These are phyloP conservation scores for Paecilomyces variotii DNA, from an alignment of 2,329 filamentous ascomycete species.

Conservation along the genomic window DNA sequence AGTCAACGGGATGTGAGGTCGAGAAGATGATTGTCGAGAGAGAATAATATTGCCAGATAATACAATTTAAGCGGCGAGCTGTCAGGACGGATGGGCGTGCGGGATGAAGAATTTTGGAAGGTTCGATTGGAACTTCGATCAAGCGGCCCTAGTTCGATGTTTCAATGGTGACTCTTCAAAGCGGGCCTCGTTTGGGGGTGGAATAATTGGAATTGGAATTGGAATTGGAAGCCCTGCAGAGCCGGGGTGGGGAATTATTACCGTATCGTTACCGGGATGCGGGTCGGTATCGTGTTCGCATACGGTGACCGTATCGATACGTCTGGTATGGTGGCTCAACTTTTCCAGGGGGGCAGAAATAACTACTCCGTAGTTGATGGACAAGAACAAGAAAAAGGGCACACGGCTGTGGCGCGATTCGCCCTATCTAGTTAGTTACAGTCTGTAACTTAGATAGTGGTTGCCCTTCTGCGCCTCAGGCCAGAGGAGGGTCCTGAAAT, in stretches of 20 bases:
- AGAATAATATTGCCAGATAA: neutral
- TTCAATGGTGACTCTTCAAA: conserved; percentile 1
- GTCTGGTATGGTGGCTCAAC: neutral
- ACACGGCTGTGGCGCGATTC: neutral
- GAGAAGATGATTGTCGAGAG: neutral
- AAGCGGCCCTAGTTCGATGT: neutral
- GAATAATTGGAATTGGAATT: neutral
- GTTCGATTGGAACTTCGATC: neutral
- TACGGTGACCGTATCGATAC: neutral
- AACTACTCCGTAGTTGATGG: no score
- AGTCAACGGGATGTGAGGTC: neutral
- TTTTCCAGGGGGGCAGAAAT: neutral
- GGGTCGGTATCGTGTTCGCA: neutral
- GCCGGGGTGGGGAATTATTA: neutral
- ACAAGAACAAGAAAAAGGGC: neutral
- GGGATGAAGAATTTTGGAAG: neutral
- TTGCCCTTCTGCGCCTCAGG: neutral
- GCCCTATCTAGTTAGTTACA: neutral
- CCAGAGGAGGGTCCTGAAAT: neutral
- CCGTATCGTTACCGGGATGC: neutral
- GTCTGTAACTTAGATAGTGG: no score
- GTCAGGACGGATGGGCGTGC: neutral
- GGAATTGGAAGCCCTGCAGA: neutral
- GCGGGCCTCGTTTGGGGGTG: neutral
- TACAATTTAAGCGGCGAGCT: neutral